These are phyloP conservation scores for Fusarium dlaminii DNA, from an alignment of 2,329 filamentous ascomycete species.

Conservation along the genomic window DNA sequence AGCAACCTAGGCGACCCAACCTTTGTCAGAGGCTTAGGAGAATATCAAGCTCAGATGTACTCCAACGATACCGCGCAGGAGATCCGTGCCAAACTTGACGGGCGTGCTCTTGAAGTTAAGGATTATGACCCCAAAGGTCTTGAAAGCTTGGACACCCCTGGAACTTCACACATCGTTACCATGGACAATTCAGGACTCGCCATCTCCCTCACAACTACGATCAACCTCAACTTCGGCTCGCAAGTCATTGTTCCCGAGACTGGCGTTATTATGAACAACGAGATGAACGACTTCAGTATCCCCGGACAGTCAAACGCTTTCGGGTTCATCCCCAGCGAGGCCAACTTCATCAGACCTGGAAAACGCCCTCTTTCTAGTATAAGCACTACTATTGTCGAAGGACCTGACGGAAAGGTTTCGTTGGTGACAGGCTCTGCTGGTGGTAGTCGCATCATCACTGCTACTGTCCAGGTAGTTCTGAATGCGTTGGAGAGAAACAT, in stretches of 20 bases:
- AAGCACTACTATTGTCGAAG: conserved; percentile 79
- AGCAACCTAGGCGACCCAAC: conserved; percentile 79
- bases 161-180: conserved; percentile 73
- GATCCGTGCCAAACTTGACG: conserved; percentile 57
- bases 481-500: conserved; percentile 76
- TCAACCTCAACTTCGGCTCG: conserved; percentile 84
- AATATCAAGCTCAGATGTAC: conserved; percentile 71
- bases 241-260: conserved; percentile 82
- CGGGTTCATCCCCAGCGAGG: conserved; percentile 77
- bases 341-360: conserved; percentile 79
- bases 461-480: conserved; percentile 81
- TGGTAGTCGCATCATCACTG: conserved; percentile 84
- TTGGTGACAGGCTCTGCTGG: conserved; percentile 82
- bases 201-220: conserved; percentile 80
- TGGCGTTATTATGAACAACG: conserved; percentile 75
- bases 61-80: conserved; percentile 67
- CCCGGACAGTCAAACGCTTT: conserved; percentile 77
- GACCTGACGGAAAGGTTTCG: conserved; percentile 73
- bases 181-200: conserved; percentile 77
- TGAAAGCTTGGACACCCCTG: conserved; percentile 67
- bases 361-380: conserved; percentile 85
- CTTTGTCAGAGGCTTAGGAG: conserved; percentile 70
- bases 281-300: conserved; percentile 80
- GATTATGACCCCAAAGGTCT: conserved; percentile 58
- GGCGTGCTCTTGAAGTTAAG: conserved; percentile 51